These are phyloP conservation scores for Allium cepa DNA, from an alignment of 106 monocot genomes.

Conservation along the genomic window DNA sequence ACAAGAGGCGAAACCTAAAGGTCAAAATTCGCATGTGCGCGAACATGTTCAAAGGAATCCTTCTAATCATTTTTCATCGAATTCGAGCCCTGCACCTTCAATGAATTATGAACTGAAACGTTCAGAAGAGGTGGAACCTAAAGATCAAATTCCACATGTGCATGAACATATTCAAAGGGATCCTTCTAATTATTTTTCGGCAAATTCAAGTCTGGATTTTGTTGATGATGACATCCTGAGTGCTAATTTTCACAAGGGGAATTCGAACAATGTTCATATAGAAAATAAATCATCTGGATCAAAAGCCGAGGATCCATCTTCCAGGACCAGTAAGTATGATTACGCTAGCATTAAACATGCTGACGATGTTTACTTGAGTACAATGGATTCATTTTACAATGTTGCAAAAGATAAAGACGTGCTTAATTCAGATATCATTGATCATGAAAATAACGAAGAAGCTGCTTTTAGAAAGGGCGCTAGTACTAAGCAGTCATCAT, in stretches of 20 bases:
- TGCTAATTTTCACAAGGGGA: background rate
- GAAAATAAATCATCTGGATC: conserved; percentile 12
- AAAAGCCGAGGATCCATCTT: conserved; percentile 1
- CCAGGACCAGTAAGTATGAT: conserved; percentile 11
- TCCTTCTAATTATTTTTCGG: background rate
- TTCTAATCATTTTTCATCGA: conserved; percentile 5
- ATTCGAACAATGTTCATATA: background rate
- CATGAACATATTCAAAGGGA: conserved; percentile 9
- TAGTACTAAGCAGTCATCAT: conserved; percentile 4
- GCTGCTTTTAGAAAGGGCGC: conserved; percentile 4
- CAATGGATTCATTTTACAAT: conserved; percentile 8
- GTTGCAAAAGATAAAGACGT: conserved; percentile 5
- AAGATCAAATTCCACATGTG: conserved; percentile 4
- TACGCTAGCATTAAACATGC: background rate
- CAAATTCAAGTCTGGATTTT: background rate
- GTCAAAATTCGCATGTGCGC: conserved; percentile 10
- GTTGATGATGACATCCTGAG: conserved; percentile 9
- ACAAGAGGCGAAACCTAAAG: background rate
- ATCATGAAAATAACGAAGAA: conserved; percentile 4
- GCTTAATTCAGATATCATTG: conserved; percentile 9
- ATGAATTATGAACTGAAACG: background rate
- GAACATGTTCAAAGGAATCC: conserved; percentile 1
- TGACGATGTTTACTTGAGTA: conserved; percentile 1
- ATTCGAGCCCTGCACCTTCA: background rate
- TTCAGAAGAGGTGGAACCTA: background rate